Base-by-base conservation (phyloP, 768 basidiomycete genomes). In the Sporobolomyces pararoseus region DNA sequence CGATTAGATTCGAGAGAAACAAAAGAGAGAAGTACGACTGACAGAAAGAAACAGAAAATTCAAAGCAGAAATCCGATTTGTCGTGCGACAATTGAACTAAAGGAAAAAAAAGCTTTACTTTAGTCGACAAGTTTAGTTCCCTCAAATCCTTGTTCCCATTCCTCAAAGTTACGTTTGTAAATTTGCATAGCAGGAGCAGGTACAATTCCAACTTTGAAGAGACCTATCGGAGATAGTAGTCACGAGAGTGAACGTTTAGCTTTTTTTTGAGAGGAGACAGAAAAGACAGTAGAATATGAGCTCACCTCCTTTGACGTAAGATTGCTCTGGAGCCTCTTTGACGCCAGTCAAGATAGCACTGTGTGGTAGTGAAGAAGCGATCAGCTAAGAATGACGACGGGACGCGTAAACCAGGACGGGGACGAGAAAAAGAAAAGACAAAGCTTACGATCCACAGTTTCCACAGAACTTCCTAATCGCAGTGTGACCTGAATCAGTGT, bases 221-320 rank as follows among this genome's bases (percentile, higher is more conserved):
- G 59, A 46, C 66, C 64, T 63, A 32, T n/a, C n/a, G n/a, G n/a
- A n/a, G n/a, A n/a, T n/a, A n/a, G n/a, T n/a, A n/a, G n/a, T n/a
- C n/a, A n/a, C n/a, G n/a, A n/a, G n/a, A n/a, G n/a, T n/a, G n/a
- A n/a, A n/a, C n/a, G n/a, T n/a, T n/a, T n/a, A n/a, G n/a, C n/a
- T n/a, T n/a, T n/a, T n/a, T n/a, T n/a, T n/a, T 44, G n/a, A 35
- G 7, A 21, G 25, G 16, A n/a, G 10, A 7, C 17, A 4, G 54
- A 34, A 55, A 55, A 19, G 34, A 10, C 54, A n/a, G 29, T 7
- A 19, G 34, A n/a, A 35, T 10, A 19, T 34, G 54, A 55, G 14
- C 65, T 57, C 10, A 53, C 65, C 65, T 25, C 65, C 65, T 25
- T 66, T 66, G 58, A 66, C 58, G 42, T 53, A 62, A 34, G 52